phyloP scores from a whole-genome alignment of 75 land plant genomes.

The Chamaecyparis obtusa region DNA sequence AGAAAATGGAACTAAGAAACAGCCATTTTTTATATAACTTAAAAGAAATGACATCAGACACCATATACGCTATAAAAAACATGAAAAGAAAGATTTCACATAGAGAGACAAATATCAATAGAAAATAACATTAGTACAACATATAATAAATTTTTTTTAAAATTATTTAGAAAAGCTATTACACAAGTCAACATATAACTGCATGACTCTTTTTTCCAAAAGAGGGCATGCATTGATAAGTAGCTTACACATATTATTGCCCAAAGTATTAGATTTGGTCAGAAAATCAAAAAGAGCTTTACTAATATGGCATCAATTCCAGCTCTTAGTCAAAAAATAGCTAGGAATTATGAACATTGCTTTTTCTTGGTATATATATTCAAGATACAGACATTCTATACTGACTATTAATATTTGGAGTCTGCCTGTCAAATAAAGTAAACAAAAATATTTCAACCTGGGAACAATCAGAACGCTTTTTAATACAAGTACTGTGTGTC shows the following conservation, averaged over 20 bases:
- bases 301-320: neutral
- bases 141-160: neutral
- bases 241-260: neutral
- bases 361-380: too few relatives aligned
- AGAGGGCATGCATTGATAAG: too few relatives aligned
- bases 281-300: neutral
- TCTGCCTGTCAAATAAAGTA: too few relatives aligned
- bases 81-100: neutral
- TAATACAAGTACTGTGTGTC: too few relatives aligned
- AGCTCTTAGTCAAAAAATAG: neutral
- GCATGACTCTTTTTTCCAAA: too few relatives aligned
- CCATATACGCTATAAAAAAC: neutral
- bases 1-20: slow-evolving; percentile 3
- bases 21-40: neutral
- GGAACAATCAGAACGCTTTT: too few relatives aligned
- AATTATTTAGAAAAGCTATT: neutral
- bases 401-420: too few relatives aligned
- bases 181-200: neutral
- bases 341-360: neutral
- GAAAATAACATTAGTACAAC: neutral
- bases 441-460: too few relatives aligned
- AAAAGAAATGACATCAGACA: neutral
- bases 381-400: too few relatives aligned
- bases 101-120: neutral
- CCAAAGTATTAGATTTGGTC: neutral